Conservation (phyloP, 805 yeast genomes). For the Kazachstania psychrophila region DNA sequence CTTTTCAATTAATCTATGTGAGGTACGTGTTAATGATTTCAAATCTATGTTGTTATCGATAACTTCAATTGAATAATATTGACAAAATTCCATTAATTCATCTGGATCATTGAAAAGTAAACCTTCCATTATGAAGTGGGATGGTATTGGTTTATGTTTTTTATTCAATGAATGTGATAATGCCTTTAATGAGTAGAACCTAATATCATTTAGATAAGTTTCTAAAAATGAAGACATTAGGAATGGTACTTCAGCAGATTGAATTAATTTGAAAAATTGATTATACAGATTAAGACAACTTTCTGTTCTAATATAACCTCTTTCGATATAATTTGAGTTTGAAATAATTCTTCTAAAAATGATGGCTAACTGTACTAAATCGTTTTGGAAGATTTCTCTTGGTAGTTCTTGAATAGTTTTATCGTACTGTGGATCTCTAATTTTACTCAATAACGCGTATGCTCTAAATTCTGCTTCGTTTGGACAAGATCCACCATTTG, state of each 20-base stretch:
- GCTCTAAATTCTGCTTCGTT: conserved; percentile 93
- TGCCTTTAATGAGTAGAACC: conserved; percentile 63
- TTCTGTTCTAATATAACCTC: conserved; percentile 43
- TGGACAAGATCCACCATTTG: conserved; percentile 57
- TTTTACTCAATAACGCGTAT: conserved; percentile 68
- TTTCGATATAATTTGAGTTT: conserved; percentile 49
- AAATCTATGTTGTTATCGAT: conserved; percentile 37
- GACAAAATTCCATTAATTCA: conserved; percentile 47
- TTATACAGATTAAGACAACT: conserved; percentile 54
- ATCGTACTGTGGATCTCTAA: conserved; percentile 79
- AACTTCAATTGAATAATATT: conserved; percentile 51
- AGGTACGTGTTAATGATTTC: conserved; percentile 32
- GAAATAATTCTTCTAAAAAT: conserved; percentile 57
- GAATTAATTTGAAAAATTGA: conserved; percentile 52
- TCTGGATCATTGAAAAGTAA: conserved; percentile 61
- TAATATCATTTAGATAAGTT: conserved; percentile 66
- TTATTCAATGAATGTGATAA: conserved; percentile 60
- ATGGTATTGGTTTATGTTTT: conserved; percentile 57
- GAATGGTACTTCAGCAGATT: conserved; percentile 47
- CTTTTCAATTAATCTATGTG: conserved; percentile 30
- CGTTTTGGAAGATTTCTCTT: conserved; percentile 39
- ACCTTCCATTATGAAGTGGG: conserved; percentile 36
- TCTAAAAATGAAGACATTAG: conserved; percentile 68
- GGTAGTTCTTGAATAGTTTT: conserved; percentile 67
- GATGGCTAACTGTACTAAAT: conserved; percentile 59